Evolutionary conservation across 192 early-diverging fungal species (phyloP), one percentile per base, ranked within the genome.

Genomic region (Entomortierella chlamydospora): DNA sequence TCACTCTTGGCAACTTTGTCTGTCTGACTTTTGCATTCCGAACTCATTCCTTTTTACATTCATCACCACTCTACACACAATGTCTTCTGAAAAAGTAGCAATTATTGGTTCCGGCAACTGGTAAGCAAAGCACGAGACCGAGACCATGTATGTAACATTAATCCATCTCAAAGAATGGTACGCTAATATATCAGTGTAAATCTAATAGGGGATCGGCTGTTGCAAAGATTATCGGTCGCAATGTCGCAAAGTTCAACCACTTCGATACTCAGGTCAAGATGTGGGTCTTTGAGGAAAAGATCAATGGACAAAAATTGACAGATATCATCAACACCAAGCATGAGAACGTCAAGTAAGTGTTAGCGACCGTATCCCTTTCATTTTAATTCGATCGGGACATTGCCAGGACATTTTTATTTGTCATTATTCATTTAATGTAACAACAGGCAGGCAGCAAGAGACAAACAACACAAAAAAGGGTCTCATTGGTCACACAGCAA

Each of bases 31-130:
- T n/a, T n/a, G n/a, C n/a, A n/a, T n/a, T n/a, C n/a, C n/a, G n/a
- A n/a, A n/a, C n/a, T n/a, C n/a, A n/a, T n/a, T n/a, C n/a, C n/a
- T 29, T 37, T 52, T 57, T 42, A 13, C 56, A 53, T 37, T 57
- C 42, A 57, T 31, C 23, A 28, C 28, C 28, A 31, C 30, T 42
- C 26, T 18, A 57, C 37, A 64, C 6, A 52, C 7, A 53, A 42
- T 25, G 33, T 23, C 53, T 42, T 45, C 72, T 61, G 94, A 97
- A 86, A 93, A 90, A 80, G 94, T 96, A 47, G 91, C 90, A 70
- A 85, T 98, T 57, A 94, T 98, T 61, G 97, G 97, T 51, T 95
- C 93, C 8, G 97, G 97, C 69, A 99, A 99, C 88, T 99, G 96
- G 95, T 95, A 91, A 80, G 82, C 23, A 28, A 41, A 43, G 15